phyloP scores from a whole-genome alignment of 805 yeast genomes.

The Nakazawaea wickerhamii region DNA sequence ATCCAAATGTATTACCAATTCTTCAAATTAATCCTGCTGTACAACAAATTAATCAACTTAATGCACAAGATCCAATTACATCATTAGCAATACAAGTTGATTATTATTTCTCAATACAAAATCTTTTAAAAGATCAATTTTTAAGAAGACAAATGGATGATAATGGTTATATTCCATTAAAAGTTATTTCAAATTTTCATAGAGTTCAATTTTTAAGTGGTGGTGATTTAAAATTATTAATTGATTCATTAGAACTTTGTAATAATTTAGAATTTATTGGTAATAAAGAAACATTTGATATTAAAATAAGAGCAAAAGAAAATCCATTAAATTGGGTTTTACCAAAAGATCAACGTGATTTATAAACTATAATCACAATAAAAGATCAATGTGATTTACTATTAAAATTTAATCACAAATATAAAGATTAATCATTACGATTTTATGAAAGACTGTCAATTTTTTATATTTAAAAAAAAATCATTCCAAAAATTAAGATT shows the following conservation, averaged over 20 bases:
- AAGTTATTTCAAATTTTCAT: constrained; percentile 62
- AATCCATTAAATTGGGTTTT: constrained; percentile 68
- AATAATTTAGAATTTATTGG: constrained; percentile 38
- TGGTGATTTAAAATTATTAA: constrained; percentile 47
- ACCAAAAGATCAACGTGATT: constrained; percentile 41
- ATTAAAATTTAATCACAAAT: too few species aligned
- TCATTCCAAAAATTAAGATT: too few species aligned
- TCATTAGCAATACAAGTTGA: constrained; percentile 58
- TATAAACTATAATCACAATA: neutral
- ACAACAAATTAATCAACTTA: constrained; percentile 4
- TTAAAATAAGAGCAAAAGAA: constrained; percentile 54
- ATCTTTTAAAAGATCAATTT: constrained; percentile 77
- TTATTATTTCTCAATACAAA: constrained; percentile 86
- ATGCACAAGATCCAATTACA: constrained; percentile 15
- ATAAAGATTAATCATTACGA: too few species aligned
- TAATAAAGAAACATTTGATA: constrained; percentile 35
- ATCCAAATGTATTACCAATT: constrained; percentile 3
- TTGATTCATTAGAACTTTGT: constrained; percentile 50
- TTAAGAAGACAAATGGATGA: constrained; percentile 77
- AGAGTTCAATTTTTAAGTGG: constrained; percentile 64
- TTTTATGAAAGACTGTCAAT: too few species aligned
- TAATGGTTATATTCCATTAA: constrained; percentile 66
- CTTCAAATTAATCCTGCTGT: constrained; percentile 7
- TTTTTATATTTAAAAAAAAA: too few species aligned
- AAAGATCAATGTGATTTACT: neutral